phyloP scores from a whole-genome alignment of 2,329 filamentous ascomycete species.

The Drechslerella coelobrocha region DNA sequence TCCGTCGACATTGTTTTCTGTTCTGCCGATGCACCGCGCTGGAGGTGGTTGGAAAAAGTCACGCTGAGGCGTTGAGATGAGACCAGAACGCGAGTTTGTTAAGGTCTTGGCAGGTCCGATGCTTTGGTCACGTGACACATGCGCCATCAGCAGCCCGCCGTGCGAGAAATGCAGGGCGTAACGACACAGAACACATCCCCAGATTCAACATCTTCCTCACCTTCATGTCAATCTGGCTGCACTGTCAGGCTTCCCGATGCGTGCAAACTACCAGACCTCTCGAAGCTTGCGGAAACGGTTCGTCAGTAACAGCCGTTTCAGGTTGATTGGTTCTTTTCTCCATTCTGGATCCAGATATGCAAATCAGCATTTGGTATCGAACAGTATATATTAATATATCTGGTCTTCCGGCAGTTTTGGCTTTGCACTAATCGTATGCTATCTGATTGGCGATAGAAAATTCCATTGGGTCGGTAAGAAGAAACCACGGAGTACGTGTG shows the following conservation, averaged over 20 bases:
- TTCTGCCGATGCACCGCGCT: not conserved
- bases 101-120: conserved; percentile 1
- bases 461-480: too few relatives aligned
- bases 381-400: too few relatives aligned
- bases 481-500: too few relatives aligned
- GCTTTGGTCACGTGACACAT: not conserved
- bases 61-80: not conserved
- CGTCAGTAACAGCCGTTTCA: conserved; percentile 44
- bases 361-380: not conserved
- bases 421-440: not conserved
- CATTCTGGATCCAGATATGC: not conserved
- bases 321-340: conserved; percentile 5
- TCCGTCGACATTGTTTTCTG: conserved; percentile 15
- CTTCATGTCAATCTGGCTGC: conserved; percentile 25
- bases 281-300: conserved; percentile 27
- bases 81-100: not conserved
- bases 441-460: not conserved
- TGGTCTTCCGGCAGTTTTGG: conserved; percentile 1
- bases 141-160: conserved; percentile 1
- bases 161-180: too few relatives aligned
- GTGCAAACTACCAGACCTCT: conserved; percentile 36
- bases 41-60: not conserved
- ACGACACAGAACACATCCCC: too few relatives aligned
- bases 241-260: conserved; percentile 16
- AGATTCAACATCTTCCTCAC: conserved; percentile 2